Percentiles rank a stretch among this genome's conserved stretches.
Evolutionary conservation across 768 basidiomycete species (phyloP).

Genomic region (Podaxis rugospora): DNA sequence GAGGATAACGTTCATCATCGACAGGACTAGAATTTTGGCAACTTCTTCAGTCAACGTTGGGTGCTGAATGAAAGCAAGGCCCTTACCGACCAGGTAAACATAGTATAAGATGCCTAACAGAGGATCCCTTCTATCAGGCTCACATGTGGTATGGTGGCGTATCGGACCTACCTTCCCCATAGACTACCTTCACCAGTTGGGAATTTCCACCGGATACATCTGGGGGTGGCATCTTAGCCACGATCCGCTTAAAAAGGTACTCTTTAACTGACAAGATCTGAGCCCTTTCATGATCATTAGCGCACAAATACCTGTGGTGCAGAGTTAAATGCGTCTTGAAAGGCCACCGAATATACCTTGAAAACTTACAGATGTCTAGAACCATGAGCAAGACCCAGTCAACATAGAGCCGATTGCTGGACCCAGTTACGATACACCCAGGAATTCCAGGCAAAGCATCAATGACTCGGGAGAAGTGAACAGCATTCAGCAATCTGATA

Average conservation of each 20-base stretch:
- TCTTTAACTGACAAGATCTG: slow-evolving; percentile 1
- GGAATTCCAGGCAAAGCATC: background rate
- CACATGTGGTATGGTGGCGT: no score
- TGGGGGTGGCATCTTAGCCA: background rate
- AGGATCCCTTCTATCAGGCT: background rate
- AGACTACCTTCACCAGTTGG: slow-evolving; percentile 6
- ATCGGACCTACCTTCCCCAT: slow-evolving; percentile 3
- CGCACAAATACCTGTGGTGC: background rate
- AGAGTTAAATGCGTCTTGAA: background rate
- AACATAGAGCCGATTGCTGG: slow-evolving; percentile 4
- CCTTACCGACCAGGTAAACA: slow-evolving; percentile 9
- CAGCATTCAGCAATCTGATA: background rate
- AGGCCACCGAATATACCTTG: background rate
- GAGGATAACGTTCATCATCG: background rate
- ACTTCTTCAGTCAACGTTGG: background rate
- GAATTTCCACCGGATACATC: slow-evolving; percentile 6
- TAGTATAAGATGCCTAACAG: slow-evolving; percentile 6
- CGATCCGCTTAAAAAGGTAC: no score
- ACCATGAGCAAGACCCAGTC: slow-evolving; percentile 9
- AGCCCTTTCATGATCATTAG: slow-evolving; percentile 9
- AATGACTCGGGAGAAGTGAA: background rate
- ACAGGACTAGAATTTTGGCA: background rate
- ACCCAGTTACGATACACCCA: background rate
- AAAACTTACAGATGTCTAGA: slow-evolving; percentile 3
- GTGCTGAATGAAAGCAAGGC: background rate